phyloP scores from a whole-genome alignment of 2,329 filamentous ascomycete species.

The Proliferodiscus dingleyae region DNA sequence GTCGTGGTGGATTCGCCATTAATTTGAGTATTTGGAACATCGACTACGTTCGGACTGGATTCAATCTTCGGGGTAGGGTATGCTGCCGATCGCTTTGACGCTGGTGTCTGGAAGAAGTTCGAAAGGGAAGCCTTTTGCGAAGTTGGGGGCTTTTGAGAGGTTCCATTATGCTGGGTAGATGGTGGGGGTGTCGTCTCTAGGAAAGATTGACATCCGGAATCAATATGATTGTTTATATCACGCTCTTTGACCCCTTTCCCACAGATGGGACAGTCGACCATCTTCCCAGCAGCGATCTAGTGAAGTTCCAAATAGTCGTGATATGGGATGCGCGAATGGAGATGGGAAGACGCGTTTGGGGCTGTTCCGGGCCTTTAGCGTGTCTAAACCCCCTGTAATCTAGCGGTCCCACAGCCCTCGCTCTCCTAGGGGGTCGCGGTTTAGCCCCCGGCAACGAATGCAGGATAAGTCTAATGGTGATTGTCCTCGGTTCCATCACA shows the following conservation, averaged over 20 bases:
- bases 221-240: constrained; percentile 87
- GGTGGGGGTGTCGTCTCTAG: constrained; percentile 46
- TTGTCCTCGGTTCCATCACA: no score
- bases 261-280: constrained; percentile 79
- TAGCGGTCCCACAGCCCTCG: no score
- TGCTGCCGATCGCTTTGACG: constrained; percentile 46
- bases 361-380: neutral
- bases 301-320: neutral
- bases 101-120: constrained; percentile 58
- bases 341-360: neutral
- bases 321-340: neutral
- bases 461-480: no score
- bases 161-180: constrained; percentile 32
- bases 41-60: constrained; percentile 31
- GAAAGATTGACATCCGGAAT: constrained; percentile 70
- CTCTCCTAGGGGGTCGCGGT: no score
- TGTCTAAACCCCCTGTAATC: neutral
- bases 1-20: constrained; percentile 21
- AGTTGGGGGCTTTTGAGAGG: constrained; percentile 42
- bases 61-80: constrained; percentile 26
- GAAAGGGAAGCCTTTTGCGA: constrained; percentile 42
- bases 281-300: constrained; percentile 11
- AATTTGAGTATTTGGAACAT: constrained; percentile 31
- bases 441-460: no score
- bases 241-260: constrained; percentile 63